Evolutionary conservation across 2,329 filamentous ascomycete species (phyloP).

Genomic region (Pestalotiopsis fici): DNA sequence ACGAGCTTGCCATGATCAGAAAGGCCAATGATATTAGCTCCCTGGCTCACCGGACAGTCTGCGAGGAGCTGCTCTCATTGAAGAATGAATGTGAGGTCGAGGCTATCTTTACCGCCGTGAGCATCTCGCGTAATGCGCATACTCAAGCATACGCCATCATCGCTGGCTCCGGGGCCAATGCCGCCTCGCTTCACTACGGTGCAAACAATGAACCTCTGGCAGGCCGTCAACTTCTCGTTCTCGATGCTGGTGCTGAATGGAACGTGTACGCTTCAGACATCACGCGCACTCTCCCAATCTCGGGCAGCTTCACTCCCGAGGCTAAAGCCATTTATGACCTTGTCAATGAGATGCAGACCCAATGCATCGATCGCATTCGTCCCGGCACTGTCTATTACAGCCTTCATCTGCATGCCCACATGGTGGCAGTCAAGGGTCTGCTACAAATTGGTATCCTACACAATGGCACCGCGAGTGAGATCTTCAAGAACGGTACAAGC

Average conservation of each 20-base stretch:
- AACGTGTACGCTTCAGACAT: conserved; percentile 86
- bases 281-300: conserved; percentile 82
- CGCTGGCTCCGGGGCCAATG: conserved; percentile 80
- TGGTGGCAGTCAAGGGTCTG: conserved; percentile 72
- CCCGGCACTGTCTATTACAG: conserved; percentile 72
- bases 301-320: conserved; percentile 42
- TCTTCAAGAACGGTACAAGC: conserved; percentile 53
- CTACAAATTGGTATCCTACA: conserved; percentile 71
- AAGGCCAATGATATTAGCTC: conserved; percentile 81
- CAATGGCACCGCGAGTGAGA: conserved; percentile 58
- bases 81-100: conserved; percentile 83
- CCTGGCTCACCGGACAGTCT: conserved; percentile 73
- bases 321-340: conserved; percentile 70
- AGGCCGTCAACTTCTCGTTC: conserved; percentile 72
- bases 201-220: conserved; percentile 74
- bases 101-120: conserved; percentile 73
- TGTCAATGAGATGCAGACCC: conserved; percentile 78
- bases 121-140: conserved; percentile 71
- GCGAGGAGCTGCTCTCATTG: conserved; percentile 62
- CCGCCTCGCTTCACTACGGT: conserved; percentile 83
- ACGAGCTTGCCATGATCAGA: conserved; percentile 81
- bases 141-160: conserved; percentile 88
- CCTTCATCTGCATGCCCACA: conserved; percentile 72
- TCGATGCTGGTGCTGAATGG: conserved; percentile 89
- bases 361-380: conserved; percentile 68